Conservation (phyloP, 768 basidiomycete species). For the Melanogaster broomeanus region DNA sequence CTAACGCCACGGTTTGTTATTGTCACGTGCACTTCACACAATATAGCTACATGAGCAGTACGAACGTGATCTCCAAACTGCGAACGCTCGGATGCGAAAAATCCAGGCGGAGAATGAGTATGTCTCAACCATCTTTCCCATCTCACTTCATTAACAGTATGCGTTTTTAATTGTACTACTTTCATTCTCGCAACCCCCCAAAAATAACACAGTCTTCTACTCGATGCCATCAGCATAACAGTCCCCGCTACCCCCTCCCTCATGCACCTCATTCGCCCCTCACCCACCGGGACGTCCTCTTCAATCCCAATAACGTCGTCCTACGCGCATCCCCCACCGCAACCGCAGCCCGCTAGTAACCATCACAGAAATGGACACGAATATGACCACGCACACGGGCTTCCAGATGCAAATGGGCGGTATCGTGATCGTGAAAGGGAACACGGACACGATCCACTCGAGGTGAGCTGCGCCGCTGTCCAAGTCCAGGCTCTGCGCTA, state of each 20-base stretch:
- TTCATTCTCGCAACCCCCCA: no score
- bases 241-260: constrained; percentile 34
- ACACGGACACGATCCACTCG: constrained; percentile 23
- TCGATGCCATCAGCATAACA: constrained; percentile 34
- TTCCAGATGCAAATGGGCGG: constrained; percentile 20
- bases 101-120: constrained; percentile 36
- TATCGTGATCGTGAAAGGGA: constrained; percentile 28
- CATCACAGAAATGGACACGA: constrained; percentile 25
- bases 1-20: neutral
- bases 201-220: constrained; percentile 29
- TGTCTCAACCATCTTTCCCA: neutral
- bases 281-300: constrained; percentile 22
- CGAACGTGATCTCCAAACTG: constrained; percentile 26
- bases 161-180: neutral
- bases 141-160: neutral
- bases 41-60: constrained; percentile 25
- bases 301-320: constrained; percentile 18
- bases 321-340: constrained; percentile 3
- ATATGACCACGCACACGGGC: constrained; percentile 14
- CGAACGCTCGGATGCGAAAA: constrained; percentile 28
- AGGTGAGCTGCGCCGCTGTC: constrained; percentile 9
- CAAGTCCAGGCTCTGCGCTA: neutral
- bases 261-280: constrained; percentile 31
- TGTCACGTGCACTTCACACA: neutral
- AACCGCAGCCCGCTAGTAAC: neutral